phyloP scores from a whole-genome alignment of 352 stramenopile species.

The Globisporangium splendens region DNA sequence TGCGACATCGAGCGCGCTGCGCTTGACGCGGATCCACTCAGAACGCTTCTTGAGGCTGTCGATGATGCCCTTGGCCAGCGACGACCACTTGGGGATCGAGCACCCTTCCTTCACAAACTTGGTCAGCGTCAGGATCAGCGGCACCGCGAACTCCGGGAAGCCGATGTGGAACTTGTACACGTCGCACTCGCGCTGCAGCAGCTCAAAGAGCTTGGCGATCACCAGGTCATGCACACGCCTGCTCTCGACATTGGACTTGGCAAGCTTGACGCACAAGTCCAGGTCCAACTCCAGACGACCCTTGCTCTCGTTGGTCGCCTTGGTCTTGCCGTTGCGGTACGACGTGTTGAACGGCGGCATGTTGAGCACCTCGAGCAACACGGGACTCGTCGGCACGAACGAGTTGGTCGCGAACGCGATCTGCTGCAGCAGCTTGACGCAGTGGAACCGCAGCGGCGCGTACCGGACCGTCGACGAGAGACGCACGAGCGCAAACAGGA shows the following conservation, averaged over 20 bases:
- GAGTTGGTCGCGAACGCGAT: slow-evolving; percentile 92
- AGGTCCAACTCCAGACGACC: slow-evolving; percentile 58
- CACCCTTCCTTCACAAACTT: slow-evolving; percentile 85
- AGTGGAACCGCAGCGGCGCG: slow-evolving; percentile 95
- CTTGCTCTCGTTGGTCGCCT: slow-evolving; percentile 31
- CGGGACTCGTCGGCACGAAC: slow-evolving; percentile 94
- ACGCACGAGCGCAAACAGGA: slow-evolving; percentile 70
- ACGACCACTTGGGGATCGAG: slow-evolving; percentile 74
- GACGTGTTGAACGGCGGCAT: slow-evolving; percentile 88
- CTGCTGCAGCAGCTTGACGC: slow-evolving; percentile 95
- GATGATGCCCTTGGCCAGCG: slow-evolving; percentile 52
- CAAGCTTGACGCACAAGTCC: slow-evolving; percentile 88
- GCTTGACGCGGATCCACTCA: slow-evolving; percentile 87
- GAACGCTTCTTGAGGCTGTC: slow-evolving; percentile 72
- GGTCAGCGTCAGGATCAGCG: slow-evolving; percentile 82
- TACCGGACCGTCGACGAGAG: slow-evolving; percentile 78
- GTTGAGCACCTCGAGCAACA: slow-evolving; percentile 94
- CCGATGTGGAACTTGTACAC: slow-evolving; percentile 95
- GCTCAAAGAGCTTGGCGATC: slow-evolving; percentile 89
- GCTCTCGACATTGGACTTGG: slow-evolving; percentile 86
- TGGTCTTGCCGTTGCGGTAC: slow-evolving; percentile 56
- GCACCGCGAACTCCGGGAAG: slow-evolving; percentile 93
- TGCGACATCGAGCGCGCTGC: slow-evolving; percentile 85
- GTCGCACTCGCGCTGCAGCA: slow-evolving; percentile 94
- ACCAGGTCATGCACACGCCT: slow-evolving; percentile 89